Evolutionary conservation across 2,329 filamentous ascomycete genomes (phyloP).

Genomic region (Penicillium sp.): DNA sequence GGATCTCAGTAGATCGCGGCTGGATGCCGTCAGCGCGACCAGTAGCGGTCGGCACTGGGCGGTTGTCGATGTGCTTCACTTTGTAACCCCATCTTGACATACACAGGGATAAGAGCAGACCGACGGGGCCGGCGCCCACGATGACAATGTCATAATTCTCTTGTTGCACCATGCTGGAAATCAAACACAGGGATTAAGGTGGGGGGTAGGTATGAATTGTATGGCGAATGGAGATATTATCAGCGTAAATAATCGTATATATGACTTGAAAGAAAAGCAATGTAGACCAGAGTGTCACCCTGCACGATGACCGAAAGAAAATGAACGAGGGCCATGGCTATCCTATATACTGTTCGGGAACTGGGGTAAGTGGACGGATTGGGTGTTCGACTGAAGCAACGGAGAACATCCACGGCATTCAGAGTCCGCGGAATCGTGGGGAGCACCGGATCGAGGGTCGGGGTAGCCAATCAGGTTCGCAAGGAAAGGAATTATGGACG

Average conservation of each 20-base stretch:
- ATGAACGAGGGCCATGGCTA: slow-evolving; percentile 16
- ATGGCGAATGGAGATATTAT: neutral
- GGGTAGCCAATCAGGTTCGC: slow-evolving; percentile 5
- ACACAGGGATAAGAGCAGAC: slow-evolving; percentile 81
- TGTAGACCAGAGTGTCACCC: slow-evolving; percentile 3
- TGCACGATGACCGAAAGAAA: slow-evolving; percentile 7
- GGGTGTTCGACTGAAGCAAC: slow-evolving; percentile 11
- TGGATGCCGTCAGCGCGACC: slow-evolving; percentile 91
- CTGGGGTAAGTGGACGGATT: slow-evolving; percentile 19
- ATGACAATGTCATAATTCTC: slow-evolving; percentile 71
- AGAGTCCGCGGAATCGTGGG: slow-evolving; percentile 31
- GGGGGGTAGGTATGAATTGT: neutral
- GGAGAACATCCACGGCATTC: slow-evolving; percentile 36
- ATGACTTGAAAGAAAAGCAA: neutral
- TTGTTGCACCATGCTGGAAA: slow-evolving; percentile 29
- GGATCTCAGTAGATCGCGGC: slow-evolving; percentile 79
- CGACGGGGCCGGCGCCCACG: slow-evolving; percentile 83
- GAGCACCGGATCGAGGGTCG: slow-evolving; percentile 9
- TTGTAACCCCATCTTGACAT: slow-evolving; percentile 90
- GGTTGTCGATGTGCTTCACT: slow-evolving; percentile 92
- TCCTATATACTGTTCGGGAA: slow-evolving; percentile 25
- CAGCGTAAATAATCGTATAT: neutral
- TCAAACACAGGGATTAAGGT: neutral
- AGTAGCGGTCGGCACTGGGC: slow-evolving; percentile 77
- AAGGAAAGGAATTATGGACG: neutral